Evolutionary conservation across 768 basidiomycete species (phyloP), one percentile per base, ranked within the genome.

Genomic region (Strobilomyces confusus): DNA sequence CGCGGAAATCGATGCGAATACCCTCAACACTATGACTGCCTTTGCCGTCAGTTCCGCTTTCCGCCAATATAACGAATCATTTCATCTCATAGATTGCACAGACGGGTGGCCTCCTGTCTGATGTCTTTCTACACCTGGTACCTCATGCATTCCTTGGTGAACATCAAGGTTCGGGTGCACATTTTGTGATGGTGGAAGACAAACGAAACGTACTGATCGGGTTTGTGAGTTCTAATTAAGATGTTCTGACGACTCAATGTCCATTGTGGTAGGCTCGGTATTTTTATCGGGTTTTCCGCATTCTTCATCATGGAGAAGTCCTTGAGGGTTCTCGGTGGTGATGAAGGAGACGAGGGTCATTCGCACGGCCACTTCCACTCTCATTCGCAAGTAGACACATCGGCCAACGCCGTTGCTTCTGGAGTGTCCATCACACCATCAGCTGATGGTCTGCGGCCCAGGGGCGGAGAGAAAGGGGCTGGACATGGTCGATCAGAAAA

Each of bases 301-400:
- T 95, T 95, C 73, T 95, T 95, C 74, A 79, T 93, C 62, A 91
- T 95, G 82, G 93, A 95, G 68, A 95, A 95, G 73, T 83, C 88
- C 12, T 78, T 94, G 58, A 82, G 92, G 19, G 91, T 92, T 12
- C 77, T 94, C 19, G 82, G 84, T 40, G 78, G 82, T 34, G 84
- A 80, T 42, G 80, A 76, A 43, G 78, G 72, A 49, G 67, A 70
- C 15, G 67, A 72, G 14, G 76, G 73, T n/a, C 77, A 80, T 55
- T 76, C 71, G 11, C 79, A 80, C 59, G 67, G 71, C 15, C 81
- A 84, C 69, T 80, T 82, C 7, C 82, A 82, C 69, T 79, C 81
- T 0, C 86, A 87, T 61, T 78, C 74, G 6, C 72, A 73, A 55
- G 71, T 44, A 23, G 47, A 76, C 51, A 66, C 67, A 19, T 58